A percentile compares a stretch with the other conserved stretches of the same genome.
Evolutionary conservation across 2,329 filamentous ascomycete genomes (phyloP).

Genomic region (Mariannaea sp.): DNA sequence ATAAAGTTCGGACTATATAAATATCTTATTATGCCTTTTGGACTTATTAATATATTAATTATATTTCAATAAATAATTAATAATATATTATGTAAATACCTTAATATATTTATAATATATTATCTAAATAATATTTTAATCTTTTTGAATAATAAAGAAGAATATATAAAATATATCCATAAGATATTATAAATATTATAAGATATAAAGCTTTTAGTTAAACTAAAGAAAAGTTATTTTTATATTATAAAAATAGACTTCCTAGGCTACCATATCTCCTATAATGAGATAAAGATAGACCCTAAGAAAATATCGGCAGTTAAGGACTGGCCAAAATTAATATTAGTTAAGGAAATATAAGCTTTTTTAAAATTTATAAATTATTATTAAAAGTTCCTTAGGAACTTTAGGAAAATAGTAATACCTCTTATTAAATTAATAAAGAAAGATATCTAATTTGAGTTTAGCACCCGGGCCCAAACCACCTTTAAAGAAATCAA

Average conservation of each 20-base stretch:
- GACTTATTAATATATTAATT: conserved; percentile 28
- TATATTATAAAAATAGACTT: neutral
- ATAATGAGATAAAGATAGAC: conserved; percentile 22
- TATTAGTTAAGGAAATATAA: conserved; percentile 22
- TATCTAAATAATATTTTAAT: conserved; percentile 33
- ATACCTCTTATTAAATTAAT: conserved; percentile 9
- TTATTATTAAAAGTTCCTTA: conserved; percentile 27
- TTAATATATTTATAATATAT: conserved; percentile 16
- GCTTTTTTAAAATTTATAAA: conserved; percentile 23
- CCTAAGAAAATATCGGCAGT: conserved; percentile 20
- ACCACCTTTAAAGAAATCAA: conserved; percentile 13
- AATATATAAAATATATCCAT: too few relatives aligned
- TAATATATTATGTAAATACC: conserved; percentile 20
- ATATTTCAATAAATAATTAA: conserved; percentile 30
- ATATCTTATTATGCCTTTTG: conserved; percentile 42
- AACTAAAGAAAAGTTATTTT: neutral
- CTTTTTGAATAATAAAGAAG: conserved; percentile 18
- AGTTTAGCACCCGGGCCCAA: conserved; percentile 16
- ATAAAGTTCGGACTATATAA: conserved; percentile 42
- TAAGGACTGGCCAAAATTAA: neutral
- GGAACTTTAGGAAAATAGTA: conserved; percentile 17
- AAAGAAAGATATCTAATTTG: conserved; percentile 23
- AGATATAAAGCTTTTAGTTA: neutral
- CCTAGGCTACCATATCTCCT: neutral
- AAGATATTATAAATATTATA: neutral